Evolutionary conservation across 2,329 filamentous ascomycete genomes (phyloP).

Genomic region (Setomelanomma holmii): DNA sequence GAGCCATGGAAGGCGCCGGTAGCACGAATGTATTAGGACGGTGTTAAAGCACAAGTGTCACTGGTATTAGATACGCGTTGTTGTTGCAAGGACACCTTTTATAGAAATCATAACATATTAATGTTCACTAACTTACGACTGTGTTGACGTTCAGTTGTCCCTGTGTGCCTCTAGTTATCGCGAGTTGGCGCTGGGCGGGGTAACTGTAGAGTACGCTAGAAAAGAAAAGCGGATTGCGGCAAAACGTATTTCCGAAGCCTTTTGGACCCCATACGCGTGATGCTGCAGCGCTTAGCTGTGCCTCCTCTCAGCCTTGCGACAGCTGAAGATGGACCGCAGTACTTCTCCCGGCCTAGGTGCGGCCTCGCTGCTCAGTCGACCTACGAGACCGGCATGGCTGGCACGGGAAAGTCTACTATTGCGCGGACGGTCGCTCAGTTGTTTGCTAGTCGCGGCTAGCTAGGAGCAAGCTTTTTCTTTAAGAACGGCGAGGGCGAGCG

Average conservation of each 20-base stretch:
- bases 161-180: too few species aligned
- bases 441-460: slow-evolving; percentile 1
- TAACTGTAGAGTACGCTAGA: too few species aligned
- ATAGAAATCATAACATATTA: neutral
- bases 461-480: too few species aligned
- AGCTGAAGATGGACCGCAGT: slow-evolving; percentile 11
- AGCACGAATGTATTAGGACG: neutral
- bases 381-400: too few species aligned
- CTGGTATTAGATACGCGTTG: neutral
- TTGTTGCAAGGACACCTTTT: neutral
- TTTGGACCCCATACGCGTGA: neutral
- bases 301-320: slow-evolving; percentile 1
- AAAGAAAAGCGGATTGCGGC: neutral
- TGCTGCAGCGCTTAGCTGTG: slow-evolving; percentile 14
- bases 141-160: too few species aligned
- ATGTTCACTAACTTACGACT: neutral
- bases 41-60: neutral
- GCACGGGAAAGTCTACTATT: slow-evolving; percentile 21
- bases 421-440: slow-evolving; percentile 29
- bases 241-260: neutral
- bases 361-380: slow-evolving; percentile 11
- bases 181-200: too few species aligned
- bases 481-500: slow-evolving; percentile 19
- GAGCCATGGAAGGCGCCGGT: neutral
- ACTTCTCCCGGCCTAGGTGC: slow-evolving; percentile 5